phyloP scores from a whole-genome alignment of 306 rosid genomes.

The Gynostemma pentaphyllum region DNA sequence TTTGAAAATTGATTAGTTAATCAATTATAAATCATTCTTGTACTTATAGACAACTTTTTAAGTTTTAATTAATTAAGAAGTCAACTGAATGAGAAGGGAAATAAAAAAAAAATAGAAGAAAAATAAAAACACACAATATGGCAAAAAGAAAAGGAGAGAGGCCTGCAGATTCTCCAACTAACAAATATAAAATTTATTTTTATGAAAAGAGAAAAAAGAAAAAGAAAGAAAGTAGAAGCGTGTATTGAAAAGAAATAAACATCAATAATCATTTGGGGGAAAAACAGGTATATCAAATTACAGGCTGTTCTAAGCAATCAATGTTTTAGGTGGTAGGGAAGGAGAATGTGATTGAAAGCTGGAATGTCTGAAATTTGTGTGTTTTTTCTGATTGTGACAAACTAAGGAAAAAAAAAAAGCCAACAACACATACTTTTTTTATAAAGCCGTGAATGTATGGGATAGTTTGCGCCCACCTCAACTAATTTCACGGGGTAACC shows the following conservation, averaged over 20 bases:
- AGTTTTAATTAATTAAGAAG: background rate
- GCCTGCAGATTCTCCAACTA: background rate
- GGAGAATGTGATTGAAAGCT: background rate
- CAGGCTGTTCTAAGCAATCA: conserved; percentile 2
- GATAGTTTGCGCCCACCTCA: too few relatives aligned
- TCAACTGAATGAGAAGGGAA: background rate
- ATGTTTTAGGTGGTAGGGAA: background rate
- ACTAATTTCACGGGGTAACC: too few relatives aligned
- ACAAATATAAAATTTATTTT: too few relatives aligned
- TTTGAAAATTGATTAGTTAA: too few relatives aligned
- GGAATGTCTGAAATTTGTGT: background rate
- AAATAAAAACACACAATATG: too few relatives aligned
- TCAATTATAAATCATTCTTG: background rate
- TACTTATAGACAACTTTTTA: background rate
- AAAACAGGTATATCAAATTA: background rate
- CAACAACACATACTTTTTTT: too few relatives aligned
- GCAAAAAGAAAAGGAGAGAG: background rate
- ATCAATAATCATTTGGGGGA: background rate
- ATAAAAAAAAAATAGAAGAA: too few relatives aligned
- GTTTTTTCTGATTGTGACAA: conserved; percentile 1
- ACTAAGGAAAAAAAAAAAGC: conserved; percentile 1
- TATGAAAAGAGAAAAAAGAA: background rate
- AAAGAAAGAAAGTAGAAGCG: background rate
- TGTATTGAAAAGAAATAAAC: too few relatives aligned
- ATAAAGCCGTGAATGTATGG: too few relatives aligned